Base-by-base conservation (phyloP, 768 basidiomycete species). In the Hygrophorus russula region DNA sequence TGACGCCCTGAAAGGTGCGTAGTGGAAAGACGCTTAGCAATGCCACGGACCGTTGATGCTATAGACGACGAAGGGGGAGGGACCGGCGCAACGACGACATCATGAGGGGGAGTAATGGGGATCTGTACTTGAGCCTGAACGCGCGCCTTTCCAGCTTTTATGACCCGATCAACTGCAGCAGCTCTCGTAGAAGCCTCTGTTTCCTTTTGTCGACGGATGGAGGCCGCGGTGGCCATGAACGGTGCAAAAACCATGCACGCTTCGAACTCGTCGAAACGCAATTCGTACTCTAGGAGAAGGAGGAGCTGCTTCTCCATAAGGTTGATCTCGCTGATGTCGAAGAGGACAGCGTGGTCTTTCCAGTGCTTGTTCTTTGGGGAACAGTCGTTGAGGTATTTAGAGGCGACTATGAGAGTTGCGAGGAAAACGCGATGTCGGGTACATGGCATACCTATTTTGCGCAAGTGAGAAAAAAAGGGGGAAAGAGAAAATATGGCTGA, bases 231-330 rank as follows among this genome's bases (percentile, higher is more conserved):
- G 6, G 53, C 47, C 67, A 86, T 69, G 62, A 86, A 81, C 2
- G 85, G 80, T 9, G 69, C 73, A 64, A 96, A 92, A 9, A 70
- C 67, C 20, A 56, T 56, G 53, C 82, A 73, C 44, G 83, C 81
- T 54, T 96, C 91, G 19, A 66, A 63, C 64, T 99, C 94, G 52
- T 78, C 73, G 59, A 97, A 89, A 38, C 88, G 80, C 45, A 99
- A 78, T 60, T 97, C 82, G 59, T 86, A 93, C 65, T 94, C 87
- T 53, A 99, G 79, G 46, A 98, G 70, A 60, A 75, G 83, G 42
- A 99, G 78, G 20, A 99, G 76, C 64, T 99, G 91, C 65, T 81
- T 86, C 67, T 99, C 94, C 94, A 98, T 98, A 48, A 93, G 71
- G 62, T 93, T 96, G 61, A 97, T 80, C 66, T 89, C 86, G 9